Evolutionary conservation across 257 asterid species (phyloP).

Genomic region (Datura wrightii): DNA sequence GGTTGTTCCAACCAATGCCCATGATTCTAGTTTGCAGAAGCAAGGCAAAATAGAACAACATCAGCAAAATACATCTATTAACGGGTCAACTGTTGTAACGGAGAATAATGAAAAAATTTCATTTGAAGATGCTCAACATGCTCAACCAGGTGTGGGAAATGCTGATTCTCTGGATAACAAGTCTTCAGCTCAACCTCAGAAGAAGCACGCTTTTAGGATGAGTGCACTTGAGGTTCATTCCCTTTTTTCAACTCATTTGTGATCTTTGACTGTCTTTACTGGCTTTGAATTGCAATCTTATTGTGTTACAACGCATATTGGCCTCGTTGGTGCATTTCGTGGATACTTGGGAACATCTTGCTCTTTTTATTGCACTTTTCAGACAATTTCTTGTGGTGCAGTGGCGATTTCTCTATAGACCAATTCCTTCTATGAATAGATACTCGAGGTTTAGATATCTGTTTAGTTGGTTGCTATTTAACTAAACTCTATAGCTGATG

Average conservation of each 20-base stretch:
- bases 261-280: background rate
- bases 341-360: background rate
- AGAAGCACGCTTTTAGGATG: slow-evolving; percentile 72
- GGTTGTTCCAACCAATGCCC: slow-evolving; percentile 39
- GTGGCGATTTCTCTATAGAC: background rate
- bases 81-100: slow-evolving; percentile 34
- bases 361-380: background rate
- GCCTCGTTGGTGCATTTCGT: background rate
- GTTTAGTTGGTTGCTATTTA: background rate
- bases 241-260: background rate
- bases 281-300: slow-evolving; percentile 8
- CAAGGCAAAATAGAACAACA: slow-evolving; percentile 45
- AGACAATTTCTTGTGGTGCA: slow-evolving; percentile 12
- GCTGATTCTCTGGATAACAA: slow-evolving; percentile 41
- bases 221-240: slow-evolving; percentile 54
- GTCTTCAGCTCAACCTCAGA: slow-evolving; percentile 52
- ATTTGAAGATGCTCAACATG: slow-evolving; percentile 38
- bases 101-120: slow-evolving; percentile 36
- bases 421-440: background rate
- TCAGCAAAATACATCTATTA: slow-evolving; percentile 36
- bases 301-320: background rate
- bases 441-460: background rate
- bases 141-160: slow-evolving; percentile 19
- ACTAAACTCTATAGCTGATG: background rate
- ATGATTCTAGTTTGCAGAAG: slow-evolving; percentile 38